Evolutionary conservation across 176 grass and related monocot genomes (phyloP).

Genomic region (Zoysia pacifica): DNA sequence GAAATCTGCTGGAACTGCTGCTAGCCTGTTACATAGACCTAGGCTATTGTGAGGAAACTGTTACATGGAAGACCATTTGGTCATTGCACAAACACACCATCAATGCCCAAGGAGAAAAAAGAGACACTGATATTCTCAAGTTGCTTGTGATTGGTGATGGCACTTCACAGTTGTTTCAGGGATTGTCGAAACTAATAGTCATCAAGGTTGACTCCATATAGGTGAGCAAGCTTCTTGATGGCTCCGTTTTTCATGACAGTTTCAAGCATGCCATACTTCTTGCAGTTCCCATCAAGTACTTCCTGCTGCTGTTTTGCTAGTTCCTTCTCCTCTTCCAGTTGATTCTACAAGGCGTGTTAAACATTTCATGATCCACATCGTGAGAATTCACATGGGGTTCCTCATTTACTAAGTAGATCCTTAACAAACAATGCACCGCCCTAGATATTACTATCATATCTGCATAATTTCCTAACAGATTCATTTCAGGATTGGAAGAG

Average conservation of each 20-base stretch:
- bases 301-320: constrained; percentile 55
- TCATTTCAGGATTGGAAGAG: neutral
- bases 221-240: constrained; percentile 38
- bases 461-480: neutral
- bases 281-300: constrained; percentile 42
- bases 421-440: neutral
- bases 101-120: neutral
- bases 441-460: neutral
- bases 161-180: neutral
- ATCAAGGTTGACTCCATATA: constrained; percentile 49
- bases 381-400: too few relatives aligned
- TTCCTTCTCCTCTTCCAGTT: constrained; percentile 57
- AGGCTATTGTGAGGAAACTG: neutral
- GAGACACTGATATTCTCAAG: neutral
- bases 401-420: too few relatives aligned
- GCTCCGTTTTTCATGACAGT: constrained; percentile 31
- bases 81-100: neutral
- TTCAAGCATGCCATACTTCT: constrained; percentile 58
- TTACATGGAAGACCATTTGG: neutral
- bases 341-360: constrained; percentile 30
- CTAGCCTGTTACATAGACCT: neutral
- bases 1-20: neutral
- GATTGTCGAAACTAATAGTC: constrained; percentile 17
- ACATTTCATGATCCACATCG: too few relatives aligned
- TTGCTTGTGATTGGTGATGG: neutral